Evolutionary conservation across 1,139 yeast species (phyloP).

Genomic region (Hemisphaericaspora xylofermentans): DNA sequence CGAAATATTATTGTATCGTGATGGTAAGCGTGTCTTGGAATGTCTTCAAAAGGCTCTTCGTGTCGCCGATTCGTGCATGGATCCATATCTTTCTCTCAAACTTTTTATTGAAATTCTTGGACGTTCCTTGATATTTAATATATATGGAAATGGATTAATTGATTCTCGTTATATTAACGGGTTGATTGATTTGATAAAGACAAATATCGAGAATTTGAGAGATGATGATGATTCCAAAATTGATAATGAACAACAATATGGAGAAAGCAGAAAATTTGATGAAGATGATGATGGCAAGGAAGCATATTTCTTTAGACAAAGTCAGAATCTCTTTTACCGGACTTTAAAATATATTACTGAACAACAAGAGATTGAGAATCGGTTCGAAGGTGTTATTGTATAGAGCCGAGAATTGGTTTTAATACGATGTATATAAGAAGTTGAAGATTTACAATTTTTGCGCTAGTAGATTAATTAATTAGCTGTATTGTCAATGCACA

Average conservation of each 20-base stretch:
- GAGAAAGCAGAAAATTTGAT: slow-evolving; percentile 9
- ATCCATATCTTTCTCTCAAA: slow-evolving; percentile 72
- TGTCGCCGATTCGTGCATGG: slow-evolving; percentile 93
- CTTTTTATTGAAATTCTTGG: slow-evolving; percentile 87
- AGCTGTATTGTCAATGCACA: too few species aligned
- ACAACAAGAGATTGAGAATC: slow-evolving; percentile 64
- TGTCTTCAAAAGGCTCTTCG: slow-evolving; percentile 67
- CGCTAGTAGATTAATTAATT: too few species aligned
- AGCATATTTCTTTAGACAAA: slow-evolving; percentile 32
- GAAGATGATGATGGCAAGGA: slow-evolving; percentile 29
- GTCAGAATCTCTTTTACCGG: slow-evolving; percentile 52
- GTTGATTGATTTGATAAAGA: slow-evolving; percentile 76
- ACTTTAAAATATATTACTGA: slow-evolving; percentile 65
- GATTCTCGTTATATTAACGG: slow-evolving; percentile 81
- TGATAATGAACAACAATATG: slow-evolving; percentile 4
- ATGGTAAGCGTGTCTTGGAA: slow-evolving; percentile 46
- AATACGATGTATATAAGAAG: background rate
- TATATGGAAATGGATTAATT: slow-evolving; percentile 74
- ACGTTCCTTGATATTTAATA: slow-evolving; percentile 78
- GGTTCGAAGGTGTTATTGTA: slow-evolving; percentile 47
- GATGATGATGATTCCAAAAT: slow-evolving; percentile 25
- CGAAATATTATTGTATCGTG: slow-evolving; percentile 25
- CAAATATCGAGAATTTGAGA: slow-evolving; percentile 62
- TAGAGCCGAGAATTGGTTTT: slow-evolving; percentile 7
- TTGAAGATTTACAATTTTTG: too few species aligned